Evolutionary conservation across 495 filamentous ascomycete genomes (phyloP), one percentile per base, ranked within the genome.

Genomic region (Zalerion maritima): DNA sequence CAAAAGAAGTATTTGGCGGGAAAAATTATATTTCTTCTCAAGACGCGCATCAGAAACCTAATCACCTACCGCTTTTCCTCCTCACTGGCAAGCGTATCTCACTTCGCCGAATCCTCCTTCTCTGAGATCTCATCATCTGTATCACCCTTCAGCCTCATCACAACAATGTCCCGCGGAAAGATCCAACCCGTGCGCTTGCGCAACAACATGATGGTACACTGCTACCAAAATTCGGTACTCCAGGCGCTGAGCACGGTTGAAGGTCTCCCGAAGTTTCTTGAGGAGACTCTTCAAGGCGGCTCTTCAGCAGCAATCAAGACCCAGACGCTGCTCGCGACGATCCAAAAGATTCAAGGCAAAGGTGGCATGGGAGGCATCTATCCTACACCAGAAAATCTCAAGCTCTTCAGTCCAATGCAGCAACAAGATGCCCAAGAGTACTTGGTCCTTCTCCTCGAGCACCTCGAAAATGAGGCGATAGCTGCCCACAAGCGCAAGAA

Each of bases 361-460:
- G 47, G 53, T 14, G 81, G 78, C 42, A 67, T 74, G 37, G 81
- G 81, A 18, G 64, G 60, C 40, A 73, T 68, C 21, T 55, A 92
- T 6, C 89, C 81, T 81, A 80, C 81, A 11, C 78, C 79, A 0
- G 50, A 67, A 2, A 71, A 74, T 32, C 46, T 94, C 9, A 89
- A 89, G 46, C 79, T 69, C 8, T 83, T 94, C 74, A 85, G 75
- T 45, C 87, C 78, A 26, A 89, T 78, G 75, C 77, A 93, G 49
- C 91, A 99, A 44, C 91, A 99, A 46, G 91, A 99, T 58, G 91
- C 91, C 4, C 91, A 99, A 50, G 91, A 99, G 50, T 99, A 94
- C 46, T 93, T 81, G 32, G 83, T 84, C 11, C 92, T 86, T 41
- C 57, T 99, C 14, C 60, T 93, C 31, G 81, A 87, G 28, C 73